phyloP scores from a whole-genome alignment of 129 eudicot genomes.

The Pulicaria dysenterica region DNA sequence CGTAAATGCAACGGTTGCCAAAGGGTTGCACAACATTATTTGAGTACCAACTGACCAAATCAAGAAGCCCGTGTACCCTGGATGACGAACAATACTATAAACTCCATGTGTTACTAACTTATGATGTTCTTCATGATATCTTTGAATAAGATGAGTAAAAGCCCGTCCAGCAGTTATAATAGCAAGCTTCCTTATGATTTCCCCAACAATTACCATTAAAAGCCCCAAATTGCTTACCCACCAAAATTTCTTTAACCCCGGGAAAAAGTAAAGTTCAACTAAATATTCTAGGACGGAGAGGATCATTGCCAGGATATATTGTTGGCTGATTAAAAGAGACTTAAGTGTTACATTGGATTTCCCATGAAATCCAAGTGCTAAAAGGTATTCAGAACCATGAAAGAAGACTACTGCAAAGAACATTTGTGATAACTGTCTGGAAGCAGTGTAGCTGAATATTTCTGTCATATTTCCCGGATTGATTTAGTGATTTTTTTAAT shows the following conservation, averaged over 20 bases:
- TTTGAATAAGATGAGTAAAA: slow-evolving; percentile 85
- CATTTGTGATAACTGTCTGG: slow-evolving; percentile 69
- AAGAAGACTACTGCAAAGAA: slow-evolving; percentile 68
- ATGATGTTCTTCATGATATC: slow-evolving; percentile 76
- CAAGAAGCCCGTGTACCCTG: slow-evolving; percentile 86
- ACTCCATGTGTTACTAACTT: slow-evolving; percentile 74
- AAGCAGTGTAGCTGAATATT: slow-evolving; percentile 59
- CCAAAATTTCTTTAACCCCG: slow-evolving; percentile 67
- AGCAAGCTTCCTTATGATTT: slow-evolving; percentile 79
- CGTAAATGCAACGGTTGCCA: slow-evolving; percentile 60
- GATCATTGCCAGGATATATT: slow-evolving; percentile 75
- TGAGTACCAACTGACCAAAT: slow-evolving; percentile 97
- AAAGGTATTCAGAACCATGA: slow-evolving; percentile 71
- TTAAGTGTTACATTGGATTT: slow-evolving; percentile 62
- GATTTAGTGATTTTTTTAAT: slow-evolving; percentile 30
- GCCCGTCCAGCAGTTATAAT: slow-evolving; percentile 92
- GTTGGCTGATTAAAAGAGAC: slow-evolving; percentile 82
- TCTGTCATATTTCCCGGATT: slow-evolving; percentile 61
- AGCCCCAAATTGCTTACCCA: slow-evolving; percentile 80
- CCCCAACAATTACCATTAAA: slow-evolving; percentile 73
- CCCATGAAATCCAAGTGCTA: slow-evolving; percentile 72
- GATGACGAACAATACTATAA: slow-evolving; percentile 76
- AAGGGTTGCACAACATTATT: slow-evolving; percentile 84
- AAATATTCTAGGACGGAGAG: slow-evolving; percentile 69
- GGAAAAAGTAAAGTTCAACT: slow-evolving; percentile 72